Conservation (phyloP, 192 early-diverging fungal genomes). For the Phycomyces blakesleeanus region DNA sequence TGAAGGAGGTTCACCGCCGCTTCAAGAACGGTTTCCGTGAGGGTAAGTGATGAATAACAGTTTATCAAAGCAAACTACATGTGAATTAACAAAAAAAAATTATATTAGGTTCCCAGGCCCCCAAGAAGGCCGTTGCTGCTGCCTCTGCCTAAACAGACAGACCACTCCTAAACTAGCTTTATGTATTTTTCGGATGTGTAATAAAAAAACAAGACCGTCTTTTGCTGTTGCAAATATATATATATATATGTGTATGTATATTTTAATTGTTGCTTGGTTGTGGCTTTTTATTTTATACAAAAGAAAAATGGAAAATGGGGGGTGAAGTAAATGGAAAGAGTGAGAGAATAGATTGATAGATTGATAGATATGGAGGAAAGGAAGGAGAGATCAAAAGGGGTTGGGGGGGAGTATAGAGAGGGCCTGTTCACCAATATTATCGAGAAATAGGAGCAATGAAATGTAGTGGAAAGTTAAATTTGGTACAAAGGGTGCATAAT, state of each 20-base stretch:
- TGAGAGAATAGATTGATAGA: too few species aligned
- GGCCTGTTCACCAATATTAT: too few species aligned
- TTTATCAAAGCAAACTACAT: too few species aligned
- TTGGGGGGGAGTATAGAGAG: neutral
- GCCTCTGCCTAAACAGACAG: neutral
- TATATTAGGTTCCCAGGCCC: too few species aligned
- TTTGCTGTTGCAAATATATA: slow-evolving; percentile 1
- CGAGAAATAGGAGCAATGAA: too few species aligned
- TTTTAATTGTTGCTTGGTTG: slow-evolving; percentile 1
- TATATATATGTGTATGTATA: too few species aligned
- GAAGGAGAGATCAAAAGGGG: neutral
- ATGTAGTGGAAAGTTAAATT: too few species aligned
- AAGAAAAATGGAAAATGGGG: neutral
- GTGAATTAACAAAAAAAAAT: too few species aligned
- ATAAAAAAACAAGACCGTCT: slow-evolving; percentile 1
- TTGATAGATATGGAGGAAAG: too few species aligned
- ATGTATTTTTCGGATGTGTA: neutral
- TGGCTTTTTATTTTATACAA: neutral
- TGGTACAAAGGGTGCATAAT: too few species aligned
- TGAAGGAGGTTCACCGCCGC: slow-evolving; percentile 85
- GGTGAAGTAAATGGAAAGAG: too few species aligned
- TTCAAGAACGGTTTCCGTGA: slow-evolving; percentile 99
- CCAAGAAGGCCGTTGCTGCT: neutral
- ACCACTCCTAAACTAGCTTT: neutral
- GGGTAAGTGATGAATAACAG: slow-evolving; percentile 56